Base-by-base conservation (phyloP, 345 rosid genomes). In the Linum usitatissimum region DNA sequence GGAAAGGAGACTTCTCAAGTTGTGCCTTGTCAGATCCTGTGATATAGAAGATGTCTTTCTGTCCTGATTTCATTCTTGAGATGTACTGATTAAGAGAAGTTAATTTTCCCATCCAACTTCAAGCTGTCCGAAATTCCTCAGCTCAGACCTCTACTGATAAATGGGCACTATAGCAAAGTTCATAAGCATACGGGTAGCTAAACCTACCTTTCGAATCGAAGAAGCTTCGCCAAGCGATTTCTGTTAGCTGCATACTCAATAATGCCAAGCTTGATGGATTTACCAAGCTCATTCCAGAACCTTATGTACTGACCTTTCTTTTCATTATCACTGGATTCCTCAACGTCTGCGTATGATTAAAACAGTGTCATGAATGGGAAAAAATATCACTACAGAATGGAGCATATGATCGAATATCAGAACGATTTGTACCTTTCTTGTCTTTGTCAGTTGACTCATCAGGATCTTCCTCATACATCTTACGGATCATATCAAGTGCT, bases 251-350 rank as follows among this genome's bases (percentile, higher is more conserved):
- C 94, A 73, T 93, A 97, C 82, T 93, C 97, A 63, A 93, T 82
- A 57, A 87, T 90, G 30, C 97, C 97, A 48, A 90, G 96, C 79
- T 93, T 93, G 58, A 93, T 86, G 28, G 97, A 93, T 79, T 90
- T 90, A 66, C 99, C 99, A 71, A 87, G 90, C 76, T 93, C 97
- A 68, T 90, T 90, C 99, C 99, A 93, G 84, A 93, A 90, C 64
- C 81, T 90, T 5, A 85, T 21, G 64, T 93, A 93, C 66, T 93
- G 96, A 64, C 97, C 99, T 73, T 77, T 87, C 84, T 86, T 90
- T 80, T 90, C 94, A 69, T 81, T 77, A 61, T 83, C 94, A 57
- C 68, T 59, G 38, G 85, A 82, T 67, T 81, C 82, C 64, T 84
- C 97, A 68, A 76, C 75, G 64, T 90, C 97, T 78, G 80, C 64